These are phyloP conservation scores for Magnaporthiopsis incrustans DNA, from an alignment of 2,329 filamentous ascomycete genomes.

Conservation along the genomic window DNA sequence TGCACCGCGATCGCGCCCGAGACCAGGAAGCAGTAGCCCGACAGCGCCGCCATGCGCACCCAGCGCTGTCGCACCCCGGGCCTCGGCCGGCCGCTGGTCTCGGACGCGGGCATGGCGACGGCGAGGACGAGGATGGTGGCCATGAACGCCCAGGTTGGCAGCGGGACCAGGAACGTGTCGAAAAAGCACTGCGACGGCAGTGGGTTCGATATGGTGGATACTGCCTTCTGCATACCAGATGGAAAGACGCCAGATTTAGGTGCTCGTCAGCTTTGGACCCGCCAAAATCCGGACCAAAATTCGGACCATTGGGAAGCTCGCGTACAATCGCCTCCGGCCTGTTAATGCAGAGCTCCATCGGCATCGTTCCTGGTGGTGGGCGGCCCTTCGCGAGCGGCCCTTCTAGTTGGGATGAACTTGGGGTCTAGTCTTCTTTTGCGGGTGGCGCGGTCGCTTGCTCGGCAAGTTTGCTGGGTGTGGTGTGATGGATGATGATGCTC, in stretches of 20 bases:
- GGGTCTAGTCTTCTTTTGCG: background rate
- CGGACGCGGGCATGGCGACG: conserved; percentile 10
- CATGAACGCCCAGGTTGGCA: conserved; percentile 18
- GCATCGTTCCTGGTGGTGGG: background rate
- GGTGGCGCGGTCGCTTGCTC: background rate
- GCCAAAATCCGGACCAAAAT: background rate
- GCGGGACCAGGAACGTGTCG: conserved; percentile 17
- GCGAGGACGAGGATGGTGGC: conserved; percentile 12
- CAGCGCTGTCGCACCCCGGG: conserved; percentile 11
- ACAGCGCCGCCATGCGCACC: conserved; percentile 13
- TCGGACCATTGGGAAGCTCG: background rate
- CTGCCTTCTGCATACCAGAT: conserved; percentile 2
- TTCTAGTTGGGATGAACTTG: no score
- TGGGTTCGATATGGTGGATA: conserved; percentile 10
- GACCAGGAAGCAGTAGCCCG: conserved; percentile 18
- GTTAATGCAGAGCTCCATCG: conserved; percentile 8
- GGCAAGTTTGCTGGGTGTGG: background rate
- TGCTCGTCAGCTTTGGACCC: background rate
- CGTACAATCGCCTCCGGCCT: conserved; percentile 10
- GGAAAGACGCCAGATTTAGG: background rate
- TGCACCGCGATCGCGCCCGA: conserved; percentile 17
- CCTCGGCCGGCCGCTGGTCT: background rate
- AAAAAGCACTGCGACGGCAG: conserved; percentile 21
- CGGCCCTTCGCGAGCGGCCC: background rate
- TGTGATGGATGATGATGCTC: no score